Base-by-base conservation (phyloP, 1,284 basidiomycete species). In the Ceratorhiza oryzae-sativae region DNA sequence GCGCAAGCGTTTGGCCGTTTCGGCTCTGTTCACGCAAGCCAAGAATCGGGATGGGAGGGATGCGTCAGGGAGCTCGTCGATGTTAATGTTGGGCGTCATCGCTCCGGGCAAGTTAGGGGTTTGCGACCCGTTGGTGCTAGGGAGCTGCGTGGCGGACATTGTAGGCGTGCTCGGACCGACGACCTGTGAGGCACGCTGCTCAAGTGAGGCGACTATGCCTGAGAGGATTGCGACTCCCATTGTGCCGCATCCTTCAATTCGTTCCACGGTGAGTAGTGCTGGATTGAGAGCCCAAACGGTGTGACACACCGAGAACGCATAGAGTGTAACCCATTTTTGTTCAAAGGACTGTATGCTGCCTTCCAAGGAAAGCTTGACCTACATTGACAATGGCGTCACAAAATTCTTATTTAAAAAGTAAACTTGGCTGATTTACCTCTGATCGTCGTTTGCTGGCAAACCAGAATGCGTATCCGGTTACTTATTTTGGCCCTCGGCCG, bases 221-320 rank as follows among this genome's bases (percentile, higher is more conserved):
- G 96, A 97, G 58, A 97, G 87, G 79, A 99, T 88, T 73, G 97
- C 95, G 75, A 98, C 84, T 72, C 97, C 97, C 97, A 99, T 99
- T 6, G 97, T 99, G 72, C 97, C 97, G 82, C 97, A 99, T 86
- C 95, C 95, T 94, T 72, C 32, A 74, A 72, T 25, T 56, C 20
- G 68, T 13, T 58, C 56, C 32, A 73, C 72, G 56, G 70, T 70
- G 51, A 20, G 48, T 32, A n/a, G 23, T 45, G 2, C 6, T n/a
- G 32, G 18, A 32, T n/a, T 48, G n/a, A 46, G 15, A 34, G 36
- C 51, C 48, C 48, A 53, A 25, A 36, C 25, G n/a, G 59, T 23
- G 51, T 15, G 75, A 30, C 77, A 62, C 74, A 82, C 83, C 83
- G 34, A 84, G 76, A 39, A 84, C 80, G 71, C 82, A 81, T 42